Percentiles rank a stretch among this genome's conserved stretches.
Conservation (phyloP, 768 basidiomycete species). For the Sporobolomyces roseus region DNA sequence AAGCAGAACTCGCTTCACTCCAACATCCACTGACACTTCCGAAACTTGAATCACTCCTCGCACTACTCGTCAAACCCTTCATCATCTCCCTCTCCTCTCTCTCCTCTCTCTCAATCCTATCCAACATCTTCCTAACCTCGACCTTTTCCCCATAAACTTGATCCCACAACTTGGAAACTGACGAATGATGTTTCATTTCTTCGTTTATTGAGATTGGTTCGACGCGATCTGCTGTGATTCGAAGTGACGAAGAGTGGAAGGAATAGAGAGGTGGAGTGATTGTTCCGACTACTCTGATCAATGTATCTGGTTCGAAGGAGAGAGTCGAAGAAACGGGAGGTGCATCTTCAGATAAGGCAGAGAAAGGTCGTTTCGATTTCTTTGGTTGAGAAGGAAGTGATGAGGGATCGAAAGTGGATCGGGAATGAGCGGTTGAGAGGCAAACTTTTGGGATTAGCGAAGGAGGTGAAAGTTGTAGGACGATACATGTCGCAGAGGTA, state of each 20-base stretch:
- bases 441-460: not conserved
- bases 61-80: not conserved
- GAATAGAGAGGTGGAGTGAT: not conserved
- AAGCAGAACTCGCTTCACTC: not conserved
- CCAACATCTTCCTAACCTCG: slow-evolving; percentile 2
- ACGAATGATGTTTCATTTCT: not conserved
- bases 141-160: slow-evolving; percentile 2
- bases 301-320: not conserved
- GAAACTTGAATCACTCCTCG: not conserved
- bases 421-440: not conserved
- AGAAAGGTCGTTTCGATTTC: not conserved
- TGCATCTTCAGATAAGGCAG: not conserved
- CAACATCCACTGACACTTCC: too few species aligned
- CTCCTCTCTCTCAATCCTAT: slow-evolving; percentile 13
- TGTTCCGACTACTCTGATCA: slow-evolving; percentile 17
- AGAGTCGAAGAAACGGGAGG: not conserved
- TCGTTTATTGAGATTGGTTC: not conserved
- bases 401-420: too few species aligned
- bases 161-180: not conserved
- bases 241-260: not conserved
- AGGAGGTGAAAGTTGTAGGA: too few species aligned
- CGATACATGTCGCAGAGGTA: too few species aligned
- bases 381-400: too few species aligned
- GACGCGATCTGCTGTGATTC: slow-evolving; percentile 12
- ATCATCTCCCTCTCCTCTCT: not conserved